Evolutionary conservation across 2,329 filamentous ascomycete species (phyloP).

Genomic region (Talaromyces sp.): DNA sequence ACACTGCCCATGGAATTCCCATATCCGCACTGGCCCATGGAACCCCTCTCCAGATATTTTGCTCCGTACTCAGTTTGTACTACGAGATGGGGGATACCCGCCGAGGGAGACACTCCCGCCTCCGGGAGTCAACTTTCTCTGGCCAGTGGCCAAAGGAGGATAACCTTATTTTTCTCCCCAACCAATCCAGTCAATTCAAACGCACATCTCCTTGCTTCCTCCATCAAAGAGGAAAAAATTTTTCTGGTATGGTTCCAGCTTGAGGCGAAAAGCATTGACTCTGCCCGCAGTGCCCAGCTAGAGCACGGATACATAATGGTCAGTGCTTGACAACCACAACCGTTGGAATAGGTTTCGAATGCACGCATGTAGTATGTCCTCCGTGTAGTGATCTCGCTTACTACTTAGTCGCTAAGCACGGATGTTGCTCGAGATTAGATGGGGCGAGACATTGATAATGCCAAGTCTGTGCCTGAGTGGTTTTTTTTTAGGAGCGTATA

Average conservation of each 20-base stretch:
- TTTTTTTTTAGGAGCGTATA: not conserved
- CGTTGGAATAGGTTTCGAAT: not conserved
- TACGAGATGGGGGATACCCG: not conserved
- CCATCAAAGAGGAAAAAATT: not conserved
- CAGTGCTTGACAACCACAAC: conserved; percentile 5
- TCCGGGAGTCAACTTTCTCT: not conserved
- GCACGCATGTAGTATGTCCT: not conserved
- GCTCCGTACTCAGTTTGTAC: not conserved
- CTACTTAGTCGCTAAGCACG: not conserved
- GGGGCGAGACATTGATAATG: not conserved
- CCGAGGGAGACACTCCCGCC: not conserved
- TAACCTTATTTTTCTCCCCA: not conserved
- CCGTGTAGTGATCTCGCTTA: not conserved
- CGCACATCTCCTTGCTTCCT: not conserved
- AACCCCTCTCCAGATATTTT: not conserved
- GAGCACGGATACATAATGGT: conserved; percentile 4
- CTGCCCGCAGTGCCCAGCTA: not conserved
- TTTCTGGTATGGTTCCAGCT: not conserved
- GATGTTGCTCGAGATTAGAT: not conserved
- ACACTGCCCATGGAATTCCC: not conserved
- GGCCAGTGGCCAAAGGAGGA: not conserved
- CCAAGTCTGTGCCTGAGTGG: not conserved
- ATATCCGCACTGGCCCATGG: not conserved
- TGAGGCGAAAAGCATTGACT: conserved; percentile 4
- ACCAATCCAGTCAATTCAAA: not conserved